Evolutionary conservation across 148 eudicot species (phyloP).

Genomic region (Diospyros lotus): DNA sequence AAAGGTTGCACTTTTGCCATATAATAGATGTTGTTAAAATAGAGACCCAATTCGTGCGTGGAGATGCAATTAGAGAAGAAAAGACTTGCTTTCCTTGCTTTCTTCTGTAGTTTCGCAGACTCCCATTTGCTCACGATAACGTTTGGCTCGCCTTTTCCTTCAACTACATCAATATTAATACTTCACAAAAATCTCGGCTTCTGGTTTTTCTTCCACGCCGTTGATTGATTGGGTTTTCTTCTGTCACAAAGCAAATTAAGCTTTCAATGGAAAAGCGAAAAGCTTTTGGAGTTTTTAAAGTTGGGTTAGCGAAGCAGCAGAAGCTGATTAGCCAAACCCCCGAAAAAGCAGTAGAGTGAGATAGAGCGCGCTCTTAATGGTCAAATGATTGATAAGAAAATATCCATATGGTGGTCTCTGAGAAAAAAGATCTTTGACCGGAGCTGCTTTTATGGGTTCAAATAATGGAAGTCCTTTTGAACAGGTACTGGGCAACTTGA

Average conservation of each 20-base stretch:
- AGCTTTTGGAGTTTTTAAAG: neutral
- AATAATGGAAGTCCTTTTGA: slow-evolving; percentile 1
- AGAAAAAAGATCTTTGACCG: slow-evolving; percentile 1
- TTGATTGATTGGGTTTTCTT: neutral
- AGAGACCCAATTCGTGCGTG: too few species aligned
- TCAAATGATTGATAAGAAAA: neutral
- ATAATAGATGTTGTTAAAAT: too few species aligned
- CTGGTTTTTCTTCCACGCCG: too few species aligned
- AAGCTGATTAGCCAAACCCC: neutral
- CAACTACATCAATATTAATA: too few species aligned
- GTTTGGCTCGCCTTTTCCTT: too few species aligned
- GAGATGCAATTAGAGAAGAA: too few species aligned
- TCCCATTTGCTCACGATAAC: too few species aligned
- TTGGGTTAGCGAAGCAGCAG: neutral
- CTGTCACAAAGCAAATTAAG: neutral
- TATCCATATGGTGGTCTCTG: neutral
- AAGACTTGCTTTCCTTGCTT: too few species aligned
- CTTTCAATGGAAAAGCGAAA: neutral
- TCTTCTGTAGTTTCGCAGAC: too few species aligned
- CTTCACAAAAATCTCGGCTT: too few species aligned
- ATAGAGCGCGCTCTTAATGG: neutral
- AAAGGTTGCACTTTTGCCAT: too few species aligned
- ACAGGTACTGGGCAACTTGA: neutral
- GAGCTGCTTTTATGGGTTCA: neutral
- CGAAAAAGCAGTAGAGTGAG: neutral